A percentile compares a stretch with the other conserved stretches of the same genome.
phyloP scores from a whole-genome alignment of 1,139 yeast species.

The Ogataea hybrid region DNA sequence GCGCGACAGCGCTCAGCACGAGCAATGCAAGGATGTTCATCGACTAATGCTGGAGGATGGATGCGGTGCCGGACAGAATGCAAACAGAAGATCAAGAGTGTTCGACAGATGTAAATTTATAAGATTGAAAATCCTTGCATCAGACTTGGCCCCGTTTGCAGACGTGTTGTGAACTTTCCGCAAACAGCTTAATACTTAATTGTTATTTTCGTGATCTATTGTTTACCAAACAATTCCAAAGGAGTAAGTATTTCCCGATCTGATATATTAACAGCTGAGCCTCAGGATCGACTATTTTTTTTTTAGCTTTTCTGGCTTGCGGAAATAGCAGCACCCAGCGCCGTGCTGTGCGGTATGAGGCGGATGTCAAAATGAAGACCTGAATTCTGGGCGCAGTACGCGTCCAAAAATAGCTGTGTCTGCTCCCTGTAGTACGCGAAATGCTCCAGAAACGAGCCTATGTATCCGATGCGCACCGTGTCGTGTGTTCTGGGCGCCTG shows the following conservation, averaged over 20 bases:
- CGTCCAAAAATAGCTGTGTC: conserved; percentile 14
- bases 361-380: conserved; percentile 15
- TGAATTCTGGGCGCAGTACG: background rate
- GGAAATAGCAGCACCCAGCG: conserved; percentile 32
- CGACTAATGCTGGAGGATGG: too few species aligned
- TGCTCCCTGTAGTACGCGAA: conserved; percentile 24
- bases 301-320: conserved; percentile 6
- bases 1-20: conserved; percentile 5
- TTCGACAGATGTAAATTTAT: background rate
- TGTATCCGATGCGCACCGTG: conserved; percentile 19
- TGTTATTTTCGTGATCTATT: background rate
- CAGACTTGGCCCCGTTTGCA: conserved; percentile 1
- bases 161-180: conserved; percentile 11
- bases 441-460: conserved; percentile 30
- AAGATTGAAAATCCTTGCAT: conserved; percentile 1
- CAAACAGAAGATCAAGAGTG: too few species aligned
- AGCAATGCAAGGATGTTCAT: background rate
- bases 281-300: conserved; percentile 1
- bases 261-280: conserved; percentile 1
- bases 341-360: conserved; percentile 26
- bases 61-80: too few species aligned
- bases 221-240: conserved; percentile 1
- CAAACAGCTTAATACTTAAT: background rate
- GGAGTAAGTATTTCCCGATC: conserved; percentile 1
- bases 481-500: background rate